Evolutionary conservation across 306 rosid species (phyloP).

Genomic region (Cicer judaicum): DNA sequence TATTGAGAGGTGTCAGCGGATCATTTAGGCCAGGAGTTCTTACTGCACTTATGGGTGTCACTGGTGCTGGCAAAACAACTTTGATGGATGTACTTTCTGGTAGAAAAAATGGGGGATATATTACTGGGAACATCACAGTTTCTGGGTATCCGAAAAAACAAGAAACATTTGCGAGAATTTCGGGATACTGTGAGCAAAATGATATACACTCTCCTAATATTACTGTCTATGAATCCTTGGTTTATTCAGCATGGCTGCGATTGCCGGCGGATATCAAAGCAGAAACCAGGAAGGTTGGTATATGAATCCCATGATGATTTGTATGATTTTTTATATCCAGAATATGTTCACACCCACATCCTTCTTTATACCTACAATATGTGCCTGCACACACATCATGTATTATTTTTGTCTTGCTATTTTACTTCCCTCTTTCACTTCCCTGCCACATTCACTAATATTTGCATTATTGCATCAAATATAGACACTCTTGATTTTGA

Average conservation of each 20-base stretch:
- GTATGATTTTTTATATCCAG: not conserved
- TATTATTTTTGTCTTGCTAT: not conserved
- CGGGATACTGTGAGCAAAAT: constrained; percentile 69
- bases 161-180: constrained; percentile 59
- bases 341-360: not conserved
- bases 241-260: constrained; percentile 70
- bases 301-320: not conserved
- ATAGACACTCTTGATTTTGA: not conserved
- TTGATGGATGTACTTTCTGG: constrained; percentile 72
- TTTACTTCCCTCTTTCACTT: not conserved
- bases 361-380: not conserved
- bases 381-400: not conserved
- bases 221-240: constrained; percentile 59
- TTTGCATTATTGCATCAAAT: not conserved
- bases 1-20: constrained; percentile 58
- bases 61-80: constrained; percentile 79
- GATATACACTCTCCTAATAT: constrained; percentile 64
- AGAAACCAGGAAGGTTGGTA: constrained; percentile 25
- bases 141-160: constrained; percentile 67
- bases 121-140: constrained; percentile 58
- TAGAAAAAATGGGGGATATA: constrained; percentile 63
- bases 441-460: not conserved
- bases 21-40: constrained; percentile 67
- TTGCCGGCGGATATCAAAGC: not conserved
- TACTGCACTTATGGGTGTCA: constrained; percentile 67